A percentile compares a stretch with the other conserved stretches of the same genome.
Evolutionary conservation across 345 rosid species (phyloP).

Genomic region (Eutrema japonicum): DNA sequence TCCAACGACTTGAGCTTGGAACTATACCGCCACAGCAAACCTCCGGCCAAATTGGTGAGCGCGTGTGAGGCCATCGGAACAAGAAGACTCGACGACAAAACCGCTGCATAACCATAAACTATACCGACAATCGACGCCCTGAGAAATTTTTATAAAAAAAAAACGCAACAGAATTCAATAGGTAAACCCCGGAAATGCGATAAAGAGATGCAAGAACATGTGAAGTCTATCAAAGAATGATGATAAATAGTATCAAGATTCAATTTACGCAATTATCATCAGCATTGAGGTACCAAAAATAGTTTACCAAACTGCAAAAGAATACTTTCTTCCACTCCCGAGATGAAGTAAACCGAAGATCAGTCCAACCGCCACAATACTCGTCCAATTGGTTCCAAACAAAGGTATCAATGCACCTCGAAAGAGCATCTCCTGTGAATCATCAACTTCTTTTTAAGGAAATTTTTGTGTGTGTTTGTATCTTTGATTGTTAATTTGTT

Average conservation of each 20-base stretch:
- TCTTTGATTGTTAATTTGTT: neutral
- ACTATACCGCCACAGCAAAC: constrained; percentile 66
- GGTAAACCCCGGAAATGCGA: neutral
- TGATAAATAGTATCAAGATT: constrained; percentile 15
- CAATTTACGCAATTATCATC: neutral
- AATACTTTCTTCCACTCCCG: constrained; percentile 82
- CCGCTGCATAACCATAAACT: constrained; percentile 69
- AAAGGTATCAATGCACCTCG: constrained; percentile 78
- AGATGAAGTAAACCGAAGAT: constrained; percentile 81
- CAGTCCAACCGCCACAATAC: constrained; percentile 59
- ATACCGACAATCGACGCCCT: constrained; percentile 92
- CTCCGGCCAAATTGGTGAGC: constrained; percentile 79
- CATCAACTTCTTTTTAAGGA: neutral
- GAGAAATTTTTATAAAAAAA: constrained; percentile 18
- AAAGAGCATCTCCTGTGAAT: constrained; percentile 76
- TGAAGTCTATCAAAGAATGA: neutral
- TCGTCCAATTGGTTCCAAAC: constrained; percentile 67
- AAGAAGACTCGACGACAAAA: constrained; percentile 60
- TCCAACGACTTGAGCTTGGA: constrained; percentile 46
- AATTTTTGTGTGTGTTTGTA: neutral
- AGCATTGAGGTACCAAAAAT: constrained; percentile 16
- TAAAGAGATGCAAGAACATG: constrained; percentile 1
- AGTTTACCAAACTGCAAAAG: constrained; percentile 80
- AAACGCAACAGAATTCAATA: neutral
- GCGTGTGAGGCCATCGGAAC: constrained; percentile 84